phyloP scores from a whole-genome alignment of 2,329 filamentous ascomycete species.

The Dactylellina haptotyla region DNA sequence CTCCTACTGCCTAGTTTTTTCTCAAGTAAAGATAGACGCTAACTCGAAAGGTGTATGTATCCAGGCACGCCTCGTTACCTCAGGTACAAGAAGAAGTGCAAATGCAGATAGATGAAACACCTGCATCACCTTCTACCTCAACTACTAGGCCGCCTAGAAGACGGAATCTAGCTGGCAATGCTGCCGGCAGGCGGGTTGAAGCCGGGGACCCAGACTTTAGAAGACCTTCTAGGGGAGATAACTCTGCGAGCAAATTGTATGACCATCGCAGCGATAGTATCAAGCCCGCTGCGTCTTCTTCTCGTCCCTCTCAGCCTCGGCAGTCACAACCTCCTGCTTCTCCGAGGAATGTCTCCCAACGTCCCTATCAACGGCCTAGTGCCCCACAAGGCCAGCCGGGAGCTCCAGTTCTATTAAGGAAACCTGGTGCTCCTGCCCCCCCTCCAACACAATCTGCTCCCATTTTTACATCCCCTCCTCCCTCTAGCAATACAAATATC shows the following conservation, averaged over 20 bases:
- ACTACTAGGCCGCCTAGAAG: constrained; percentile 14
- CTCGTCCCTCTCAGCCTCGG: constrained; percentile 6
- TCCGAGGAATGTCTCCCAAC: neutral
- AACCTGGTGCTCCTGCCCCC: neutral
- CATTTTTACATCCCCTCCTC: neutral
- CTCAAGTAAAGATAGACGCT: neutral
- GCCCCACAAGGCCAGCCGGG: constrained; percentile 8
- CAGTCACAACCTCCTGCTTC: constrained; percentile 1
- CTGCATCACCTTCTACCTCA: constrained; percentile 26
- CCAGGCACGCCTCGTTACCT: neutral
- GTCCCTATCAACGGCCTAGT: neutral
- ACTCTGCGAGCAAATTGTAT: constrained; percentile 7
- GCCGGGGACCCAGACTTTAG: constrained; percentile 36
- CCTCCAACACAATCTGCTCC: neutral
- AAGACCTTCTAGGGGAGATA: constrained; percentile 12
- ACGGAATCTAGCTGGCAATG: neutral
- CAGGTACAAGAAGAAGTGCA: constrained; percentile 10
- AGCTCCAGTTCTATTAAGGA: constrained; percentile 14
- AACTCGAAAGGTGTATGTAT: neutral
- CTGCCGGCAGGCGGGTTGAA: constrained; percentile 30
- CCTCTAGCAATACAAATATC: constrained; percentile 1
- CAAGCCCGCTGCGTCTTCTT: neutral
- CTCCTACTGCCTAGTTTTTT: too few relatives aligned
- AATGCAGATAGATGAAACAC: constrained; percentile 40
- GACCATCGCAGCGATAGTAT: constrained; percentile 28